Evolutionary conservation across 768 basidiomycete species (phyloP), one percentile per base, ranked within the genome.

Genomic region (Suillus americanus): DNA sequence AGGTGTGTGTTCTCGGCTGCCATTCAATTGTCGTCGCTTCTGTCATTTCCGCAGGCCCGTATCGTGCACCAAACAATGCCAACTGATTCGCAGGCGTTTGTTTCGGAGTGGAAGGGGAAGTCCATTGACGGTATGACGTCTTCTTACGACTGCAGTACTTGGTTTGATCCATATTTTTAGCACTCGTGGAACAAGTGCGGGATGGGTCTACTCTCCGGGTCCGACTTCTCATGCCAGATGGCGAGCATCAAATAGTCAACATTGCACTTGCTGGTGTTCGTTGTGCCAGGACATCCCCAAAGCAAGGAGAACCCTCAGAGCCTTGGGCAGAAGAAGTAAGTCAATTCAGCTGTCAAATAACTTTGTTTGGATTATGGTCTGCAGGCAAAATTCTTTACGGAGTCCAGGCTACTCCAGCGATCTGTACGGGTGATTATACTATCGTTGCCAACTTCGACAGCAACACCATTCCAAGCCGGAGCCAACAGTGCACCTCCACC

Each of bases 301-400:
- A 87, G 69, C 88, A 86, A 64, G 90, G 89, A 30, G 94, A 96
- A 74, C 67, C 84, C 7, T 88, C 91, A 25, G 95, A 97, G 74
- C 85, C 84, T 46, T 95, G 86, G 83, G 90, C 89, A 66, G 97
- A 98, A 81, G 97, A 98, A 82, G 93, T 94, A 67, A 66, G 83
- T 77, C 41, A 56, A 28, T 62, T 59, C 10, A 37, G 57, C 60
- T 65, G 65, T 66, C 70, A 56, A 13, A 1, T 53, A 28, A 16
- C 45, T 25, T 23, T 63, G 72, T 62, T 63, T 62, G 60, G n/a
- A 53, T 56, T 64, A 61, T 67, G 57, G 67, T 30, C 70, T 33
- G 8, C 63, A 95, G 94, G 95, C 95, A 40, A 93, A 90, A 78
- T 95, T 89, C 79, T 99, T 99, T 79, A 91, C 92, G 63, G 97